phyloP scores from a whole-genome alignment of 2,329 filamentous ascomycete species.

The Aspergillus fischeri region DNA sequence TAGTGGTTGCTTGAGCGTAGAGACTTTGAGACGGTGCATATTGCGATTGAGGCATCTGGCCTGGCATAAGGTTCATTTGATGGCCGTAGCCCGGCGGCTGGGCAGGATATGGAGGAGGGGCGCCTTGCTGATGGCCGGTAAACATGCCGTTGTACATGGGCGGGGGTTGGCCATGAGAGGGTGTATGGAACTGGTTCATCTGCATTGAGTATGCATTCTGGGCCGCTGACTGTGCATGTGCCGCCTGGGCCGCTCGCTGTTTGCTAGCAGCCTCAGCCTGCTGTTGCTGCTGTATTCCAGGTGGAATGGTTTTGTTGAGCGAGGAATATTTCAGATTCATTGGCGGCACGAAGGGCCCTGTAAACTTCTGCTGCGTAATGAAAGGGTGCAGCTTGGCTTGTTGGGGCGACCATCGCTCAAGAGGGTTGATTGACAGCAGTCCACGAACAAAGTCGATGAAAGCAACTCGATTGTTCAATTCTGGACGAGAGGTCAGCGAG shows the following conservation, averaged over 20 bases:
- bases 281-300: slow-evolving; percentile 91
- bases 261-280: slow-evolving; percentile 92
- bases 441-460: slow-evolving; percentile 98
- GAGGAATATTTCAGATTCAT: slow-evolving; percentile 93
- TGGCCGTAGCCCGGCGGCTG: slow-evolving; percentile 67
- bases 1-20: slow-evolving; percentile 69
- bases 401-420: slow-evolving; percentile 96
- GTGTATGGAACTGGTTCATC: slow-evolving; percentile 53
- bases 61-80: slow-evolving; percentile 66
- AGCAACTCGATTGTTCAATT: slow-evolving; percentile 96
- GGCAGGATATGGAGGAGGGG: slow-evolving; percentile 74
- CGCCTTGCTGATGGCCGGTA: slow-evolving; percentile 59
- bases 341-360: slow-evolving; percentile 89
- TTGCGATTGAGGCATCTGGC: slow-evolving; percentile 62
- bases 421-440: slow-evolving; percentile 85
- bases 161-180: slow-evolving; percentile 47
- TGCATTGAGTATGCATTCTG: slow-evolving; percentile 66
- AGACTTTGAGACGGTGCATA: slow-evolving; percentile 69
- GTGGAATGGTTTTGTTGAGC: slow-evolving; percentile 80
- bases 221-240: slow-evolving; percentile 65
- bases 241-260: slow-evolving; percentile 66
- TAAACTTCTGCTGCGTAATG: slow-evolving; percentile 97
- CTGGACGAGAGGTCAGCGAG: slow-evolving; percentile 47
- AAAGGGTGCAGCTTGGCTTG: slow-evolving; percentile 97
- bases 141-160: slow-evolving; percentile 82